phyloP scores from a whole-genome alignment of 805 yeast species.

The Wickerhamiella hasegawae region DNA sequence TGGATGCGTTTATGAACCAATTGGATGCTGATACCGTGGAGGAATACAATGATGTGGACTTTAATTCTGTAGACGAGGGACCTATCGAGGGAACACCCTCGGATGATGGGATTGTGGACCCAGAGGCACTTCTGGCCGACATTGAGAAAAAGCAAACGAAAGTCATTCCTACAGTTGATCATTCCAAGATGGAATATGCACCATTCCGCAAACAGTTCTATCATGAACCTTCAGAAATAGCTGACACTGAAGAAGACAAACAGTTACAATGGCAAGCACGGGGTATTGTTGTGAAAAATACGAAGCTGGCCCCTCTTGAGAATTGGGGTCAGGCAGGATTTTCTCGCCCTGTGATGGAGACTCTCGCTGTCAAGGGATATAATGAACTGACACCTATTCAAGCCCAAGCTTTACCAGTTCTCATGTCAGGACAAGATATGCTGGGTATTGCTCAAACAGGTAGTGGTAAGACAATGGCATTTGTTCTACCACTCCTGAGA shows the following conservation, averaged over 20 bases:
- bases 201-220: constrained; percentile 5
- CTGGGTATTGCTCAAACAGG: constrained; percentile 95
- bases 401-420: constrained; percentile 76
- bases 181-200: constrained; percentile 28
- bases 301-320: constrained; percentile 56
- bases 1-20: neutral
- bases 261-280: no score
- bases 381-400: constrained; percentile 73
- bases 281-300: constrained; percentile 46
- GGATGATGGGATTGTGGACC: neutral
- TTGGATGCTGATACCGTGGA: neutral
- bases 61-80: neutral
- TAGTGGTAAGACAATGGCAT: constrained; percentile 87
- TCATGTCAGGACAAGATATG: constrained; percentile 79
- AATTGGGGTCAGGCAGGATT: constrained; percentile 77
- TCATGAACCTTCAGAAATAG: neutral
- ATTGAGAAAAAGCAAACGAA: constrained; percentile 26
- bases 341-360: constrained; percentile 38
- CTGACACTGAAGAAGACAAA: constrained; percentile 43
- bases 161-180: constrained; percentile 33
- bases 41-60: no score
- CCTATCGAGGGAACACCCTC: neutral
- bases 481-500: constrained; percentile 65
- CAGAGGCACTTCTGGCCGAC: constrained; percentile 1
- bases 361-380: constrained; percentile 38